Percentiles rank a stretch among this genome's conserved stretches.
phyloP scores from a whole-genome alignment of 2,329 filamentous ascomycete species.

The Myotisia sp. region DNA sequence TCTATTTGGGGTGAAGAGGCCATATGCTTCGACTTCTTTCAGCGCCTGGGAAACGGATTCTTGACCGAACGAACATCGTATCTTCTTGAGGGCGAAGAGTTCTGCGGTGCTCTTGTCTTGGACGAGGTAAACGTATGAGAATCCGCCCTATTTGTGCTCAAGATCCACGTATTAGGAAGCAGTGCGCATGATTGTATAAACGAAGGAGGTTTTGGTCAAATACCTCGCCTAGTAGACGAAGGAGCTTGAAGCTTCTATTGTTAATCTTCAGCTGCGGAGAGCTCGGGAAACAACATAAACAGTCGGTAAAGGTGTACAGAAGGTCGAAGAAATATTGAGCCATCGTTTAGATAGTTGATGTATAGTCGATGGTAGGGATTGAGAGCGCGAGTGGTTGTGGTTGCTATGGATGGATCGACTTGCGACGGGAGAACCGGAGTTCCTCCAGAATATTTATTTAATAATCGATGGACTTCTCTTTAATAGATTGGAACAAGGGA shows the following conservation, averaged over 20 bases:
- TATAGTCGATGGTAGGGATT: no score
- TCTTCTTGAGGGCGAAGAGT: slow-evolving; percentile 94
- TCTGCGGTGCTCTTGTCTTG: slow-evolving; percentile 74
- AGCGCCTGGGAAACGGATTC: slow-evolving; percentile 90
- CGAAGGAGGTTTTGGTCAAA: slow-evolving; percentile 13
- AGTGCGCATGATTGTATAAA: neutral
- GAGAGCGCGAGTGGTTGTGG: no score
- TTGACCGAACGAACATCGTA: slow-evolving; percentile 91
- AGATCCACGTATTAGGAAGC: neutral
- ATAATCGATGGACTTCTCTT: no score
- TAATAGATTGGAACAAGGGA: no score
- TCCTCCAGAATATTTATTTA: no score
- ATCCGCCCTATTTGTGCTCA: slow-evolving; percentile 54
- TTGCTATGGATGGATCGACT: no score
- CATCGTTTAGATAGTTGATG: slow-evolving; percentile 37
- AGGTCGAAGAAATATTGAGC: slow-evolving; percentile 76
- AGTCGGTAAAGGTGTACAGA: slow-evolving; percentile 82
- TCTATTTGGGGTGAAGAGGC: slow-evolving; percentile 65
- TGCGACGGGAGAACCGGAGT: no score
- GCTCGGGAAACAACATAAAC: slow-evolving; percentile 89
- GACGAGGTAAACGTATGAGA: slow-evolving; percentile 97
- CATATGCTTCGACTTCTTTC: slow-evolving; percentile 95
- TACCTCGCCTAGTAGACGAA: slow-evolving; percentile 84
- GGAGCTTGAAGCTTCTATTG: slow-evolving; percentile 84
- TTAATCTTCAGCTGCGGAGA: slow-evolving; percentile 94